Conservation (phyloP, 176 grass and related monocot genomes). For the Bothriochloa decipiens region DNA sequence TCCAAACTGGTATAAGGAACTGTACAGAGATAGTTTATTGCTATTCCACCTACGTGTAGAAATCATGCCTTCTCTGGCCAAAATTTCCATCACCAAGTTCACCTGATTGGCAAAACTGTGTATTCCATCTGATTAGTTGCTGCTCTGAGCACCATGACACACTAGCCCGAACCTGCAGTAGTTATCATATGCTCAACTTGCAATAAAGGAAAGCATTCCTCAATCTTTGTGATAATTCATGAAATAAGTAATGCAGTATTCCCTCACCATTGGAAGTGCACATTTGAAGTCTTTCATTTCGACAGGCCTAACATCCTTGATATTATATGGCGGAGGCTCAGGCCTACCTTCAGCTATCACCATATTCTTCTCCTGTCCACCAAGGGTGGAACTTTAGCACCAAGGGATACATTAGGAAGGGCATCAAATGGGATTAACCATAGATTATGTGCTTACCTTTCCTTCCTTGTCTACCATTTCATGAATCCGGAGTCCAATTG, state of each 20-base stretch:
- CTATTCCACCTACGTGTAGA: no score
- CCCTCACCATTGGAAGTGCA: slow-evolving; percentile 59
- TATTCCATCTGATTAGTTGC: no score
- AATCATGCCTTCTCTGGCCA: no score
- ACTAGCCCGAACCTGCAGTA: no score
- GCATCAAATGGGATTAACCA: not conserved
- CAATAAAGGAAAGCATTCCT: no score
- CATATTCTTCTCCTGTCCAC: slow-evolving; percentile 53
- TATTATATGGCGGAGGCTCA: slow-evolving; percentile 45
- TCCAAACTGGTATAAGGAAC: no score
- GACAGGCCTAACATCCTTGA: slow-evolving; percentile 52
- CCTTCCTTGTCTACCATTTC: slow-evolving; percentile 70
- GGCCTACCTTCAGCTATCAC: slow-evolving; percentile 53
- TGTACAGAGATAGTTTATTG: no score
- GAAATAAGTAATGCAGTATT: not conserved
- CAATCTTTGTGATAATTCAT: no score
- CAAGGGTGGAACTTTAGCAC: not conserved
- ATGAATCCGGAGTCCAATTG: slow-evolving; percentile 45
- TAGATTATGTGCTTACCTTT: slow-evolving; percentile 41
- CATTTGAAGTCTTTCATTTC: slow-evolving; percentile 72
- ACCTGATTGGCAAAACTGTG: no score
- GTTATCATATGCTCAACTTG: no score
- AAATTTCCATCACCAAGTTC: no score
- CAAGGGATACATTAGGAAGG: not conserved
- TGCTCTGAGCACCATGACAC: no score